A percentile compares a stretch with the other conserved stretches of the same genome.
phyloP scores from a whole-genome alignment of 1,139 yeast species.

The Blastobotrys persicus region DNA sequence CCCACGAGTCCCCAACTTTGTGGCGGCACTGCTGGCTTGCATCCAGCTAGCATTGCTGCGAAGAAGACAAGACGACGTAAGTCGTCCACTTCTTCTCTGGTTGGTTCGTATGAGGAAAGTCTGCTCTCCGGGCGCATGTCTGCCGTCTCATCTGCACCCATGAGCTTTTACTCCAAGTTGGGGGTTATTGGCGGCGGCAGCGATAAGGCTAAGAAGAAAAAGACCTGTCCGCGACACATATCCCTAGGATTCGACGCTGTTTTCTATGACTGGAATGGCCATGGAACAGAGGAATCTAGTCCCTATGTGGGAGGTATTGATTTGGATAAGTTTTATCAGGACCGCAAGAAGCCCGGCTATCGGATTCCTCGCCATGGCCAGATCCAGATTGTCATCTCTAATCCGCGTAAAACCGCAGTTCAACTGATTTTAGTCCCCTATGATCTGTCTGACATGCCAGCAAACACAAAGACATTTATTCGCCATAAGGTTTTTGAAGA shows the following conservation, averaged over 20 bases:
- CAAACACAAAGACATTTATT: constrained; percentile 35
- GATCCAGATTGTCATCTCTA: constrained; percentile 43
- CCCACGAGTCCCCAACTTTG: too few species aligned
- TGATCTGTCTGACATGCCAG: constrained; percentile 36
- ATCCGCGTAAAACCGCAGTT: constrained; percentile 42
- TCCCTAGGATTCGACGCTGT: constrained; percentile 37
- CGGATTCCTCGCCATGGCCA: constrained; percentile 43
- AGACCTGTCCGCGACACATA: constrained; percentile 33
- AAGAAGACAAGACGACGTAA: neutral
- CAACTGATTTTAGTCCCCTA: constrained; percentile 42
- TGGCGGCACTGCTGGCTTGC: too few species aligned
- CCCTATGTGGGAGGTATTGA: constrained; percentile 45
- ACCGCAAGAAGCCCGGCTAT: constrained; percentile 39
- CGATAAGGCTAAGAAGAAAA: constrained; percentile 16
- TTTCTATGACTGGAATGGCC: constrained; percentile 37
- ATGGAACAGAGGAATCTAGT: constrained; percentile 28
- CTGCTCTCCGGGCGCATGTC: constrained; percentile 38
- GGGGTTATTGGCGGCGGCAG: constrained; percentile 35
- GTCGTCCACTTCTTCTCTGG: constrained; percentile 20
- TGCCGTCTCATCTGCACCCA: constrained; percentile 35
- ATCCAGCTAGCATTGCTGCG: too few species aligned
- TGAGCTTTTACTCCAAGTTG: constrained; percentile 32
- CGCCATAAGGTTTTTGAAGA: constrained; percentile 35
- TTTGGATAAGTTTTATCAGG: constrained; percentile 32
- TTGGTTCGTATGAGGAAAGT: constrained; percentile 40